Evolutionary conservation across 2,329 filamentous ascomycete genomes (phyloP).

Genomic region (Rutstroemia sp.): DNA sequence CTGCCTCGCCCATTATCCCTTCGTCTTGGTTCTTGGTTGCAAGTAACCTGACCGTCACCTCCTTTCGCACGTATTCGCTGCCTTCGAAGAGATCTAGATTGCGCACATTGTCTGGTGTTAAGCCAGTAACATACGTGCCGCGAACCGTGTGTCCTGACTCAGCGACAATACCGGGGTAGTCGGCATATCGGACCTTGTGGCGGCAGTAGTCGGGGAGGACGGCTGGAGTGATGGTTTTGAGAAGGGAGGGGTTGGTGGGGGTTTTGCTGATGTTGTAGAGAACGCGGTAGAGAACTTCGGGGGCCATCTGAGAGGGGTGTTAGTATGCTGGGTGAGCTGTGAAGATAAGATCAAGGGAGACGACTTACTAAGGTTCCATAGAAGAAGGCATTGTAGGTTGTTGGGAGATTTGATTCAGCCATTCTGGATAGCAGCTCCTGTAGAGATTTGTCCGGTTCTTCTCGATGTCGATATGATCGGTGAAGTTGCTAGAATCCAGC

Average conservation of each 20-base stretch:
- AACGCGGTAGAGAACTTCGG: conserved; percentile 77
- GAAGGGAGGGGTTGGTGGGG: conserved; percentile 36
- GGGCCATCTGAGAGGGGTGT: conserved; percentile 55
- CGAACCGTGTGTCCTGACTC: conserved; percentile 52
- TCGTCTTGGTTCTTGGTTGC: conserved; percentile 1
- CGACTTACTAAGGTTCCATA: conserved; percentile 14
- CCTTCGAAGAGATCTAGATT: conserved; percentile 82
- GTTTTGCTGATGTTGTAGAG: conserved; percentile 49
- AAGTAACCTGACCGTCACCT: conserved; percentile 45
- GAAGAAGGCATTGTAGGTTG: conserved; percentile 19
- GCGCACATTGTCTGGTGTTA: conserved; percentile 68
- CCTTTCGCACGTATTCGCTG: conserved; percentile 55
- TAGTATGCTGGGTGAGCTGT: not conserved
- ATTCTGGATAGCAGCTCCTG: conserved; percentile 2
- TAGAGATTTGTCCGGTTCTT: not conserved
- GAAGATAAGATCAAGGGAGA: not conserved
- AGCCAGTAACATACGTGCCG: conserved; percentile 68
- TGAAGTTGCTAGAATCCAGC: no score
- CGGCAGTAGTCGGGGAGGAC: conserved; percentile 69
- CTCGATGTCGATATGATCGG: no score
- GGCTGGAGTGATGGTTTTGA: conserved; percentile 57
- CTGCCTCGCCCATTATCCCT: conserved; percentile 7
- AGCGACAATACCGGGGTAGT: conserved; percentile 75
- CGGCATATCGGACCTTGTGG: conserved; percentile 57
- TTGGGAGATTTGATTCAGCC: conserved; percentile 8